phyloP scores from a whole-genome alignment of 2,329 filamentous ascomycete genomes.

The Aspergillus intermedius region DNA sequence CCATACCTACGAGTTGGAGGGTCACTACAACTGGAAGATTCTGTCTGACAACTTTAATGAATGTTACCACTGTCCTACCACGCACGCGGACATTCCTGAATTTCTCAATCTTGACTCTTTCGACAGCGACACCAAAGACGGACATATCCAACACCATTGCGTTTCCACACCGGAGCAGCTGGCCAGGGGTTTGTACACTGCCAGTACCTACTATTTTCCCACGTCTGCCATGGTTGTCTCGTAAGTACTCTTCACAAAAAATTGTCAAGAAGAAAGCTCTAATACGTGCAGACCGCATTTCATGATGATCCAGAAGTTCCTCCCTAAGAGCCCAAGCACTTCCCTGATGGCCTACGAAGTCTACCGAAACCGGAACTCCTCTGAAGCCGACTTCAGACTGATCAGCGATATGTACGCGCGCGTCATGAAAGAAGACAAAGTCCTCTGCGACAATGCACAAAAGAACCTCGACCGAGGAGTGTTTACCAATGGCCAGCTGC shows the following conservation, averaged over 20 bases:
- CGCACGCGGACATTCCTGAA: constrained; percentile 52
- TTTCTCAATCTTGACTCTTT: constrained; percentile 55
- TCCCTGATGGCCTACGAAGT: constrained; percentile 58
- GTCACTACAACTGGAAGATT: constrained; percentile 55
- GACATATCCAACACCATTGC: constrained; percentile 47
- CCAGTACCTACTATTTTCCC: constrained; percentile 29
- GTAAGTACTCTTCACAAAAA: constrained; percentile 12
- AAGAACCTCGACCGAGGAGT: constrained; percentile 56
- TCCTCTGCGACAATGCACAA: constrained; percentile 54
- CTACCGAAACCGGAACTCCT: constrained; percentile 55
- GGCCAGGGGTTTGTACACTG: constrained; percentile 38
- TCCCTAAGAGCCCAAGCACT: constrained; percentile 47
- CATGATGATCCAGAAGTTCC: constrained; percentile 58
- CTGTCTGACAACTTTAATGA: constrained; percentile 58
- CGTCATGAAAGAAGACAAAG: constrained; percentile 60
- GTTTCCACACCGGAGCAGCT: constrained; percentile 45
- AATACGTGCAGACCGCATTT: constrained; percentile 47
- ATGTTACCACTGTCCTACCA: constrained; percentile 57
- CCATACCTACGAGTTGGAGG: constrained; percentile 51
- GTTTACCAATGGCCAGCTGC: constrained; percentile 58
- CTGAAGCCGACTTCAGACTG: constrained; percentile 52
- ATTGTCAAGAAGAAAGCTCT: constrained; percentile 15
- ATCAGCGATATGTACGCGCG: constrained; percentile 57
- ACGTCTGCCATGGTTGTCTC: constrained; percentile 26
- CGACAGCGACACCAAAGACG: constrained; percentile 44